phyloP scores from a whole-genome alignment of 2,329 filamentous ascomycete species.

The Biscogniauxia sp. region DNA sequence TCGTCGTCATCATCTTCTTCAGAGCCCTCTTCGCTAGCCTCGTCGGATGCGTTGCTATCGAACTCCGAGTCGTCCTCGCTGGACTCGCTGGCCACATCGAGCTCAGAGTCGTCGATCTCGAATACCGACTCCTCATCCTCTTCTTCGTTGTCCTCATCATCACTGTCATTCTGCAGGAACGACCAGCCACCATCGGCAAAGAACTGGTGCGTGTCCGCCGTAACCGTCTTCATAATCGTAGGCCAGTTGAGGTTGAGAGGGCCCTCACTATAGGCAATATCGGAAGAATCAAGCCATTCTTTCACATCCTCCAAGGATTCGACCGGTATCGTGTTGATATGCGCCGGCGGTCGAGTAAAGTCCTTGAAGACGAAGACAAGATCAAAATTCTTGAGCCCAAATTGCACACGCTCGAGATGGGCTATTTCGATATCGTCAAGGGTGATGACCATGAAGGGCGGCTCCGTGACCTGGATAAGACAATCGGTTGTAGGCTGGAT shows the following conservation, averaged over 20 bases:
- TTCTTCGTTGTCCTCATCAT: slow-evolving; percentile 77
- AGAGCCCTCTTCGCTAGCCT: slow-evolving; percentile 73
- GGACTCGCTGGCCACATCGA: slow-evolving; percentile 76
- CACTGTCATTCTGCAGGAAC: slow-evolving; percentile 84
- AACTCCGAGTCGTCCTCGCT: slow-evolving; percentile 88
- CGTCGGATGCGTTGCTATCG: slow-evolving; percentile 81
- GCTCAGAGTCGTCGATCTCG: slow-evolving; percentile 82
- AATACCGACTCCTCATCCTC: slow-evolving; percentile 91
- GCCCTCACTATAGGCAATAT: slow-evolving; percentile 91
- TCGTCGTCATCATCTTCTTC: slow-evolving; percentile 74
- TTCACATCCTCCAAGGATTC: slow-evolving; percentile 94
- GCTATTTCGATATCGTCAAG: slow-evolving; percentile 95
- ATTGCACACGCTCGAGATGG: slow-evolving; percentile 92
- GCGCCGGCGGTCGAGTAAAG: slow-evolving; percentile 82
- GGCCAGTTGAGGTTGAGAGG: slow-evolving; percentile 98
- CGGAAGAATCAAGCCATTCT: slow-evolving; percentile 94
- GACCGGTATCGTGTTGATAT: slow-evolving; percentile 97
- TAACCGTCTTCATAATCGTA: slow-evolving; percentile 99
- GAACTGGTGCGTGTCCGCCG: slow-evolving; percentile 89
- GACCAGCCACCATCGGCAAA: slow-evolving; percentile 94
- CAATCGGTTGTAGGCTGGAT: slow-evolving; percentile 97
- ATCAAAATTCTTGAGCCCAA: slow-evolving; percentile 98
- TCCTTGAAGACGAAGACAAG: slow-evolving; percentile 98
- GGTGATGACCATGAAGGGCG: slow-evolving; percentile 93
- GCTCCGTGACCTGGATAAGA: slow-evolving; percentile 93